Conservation (phyloP, 768 basidiomycete species). For the Amanita thiersii region DNA sequence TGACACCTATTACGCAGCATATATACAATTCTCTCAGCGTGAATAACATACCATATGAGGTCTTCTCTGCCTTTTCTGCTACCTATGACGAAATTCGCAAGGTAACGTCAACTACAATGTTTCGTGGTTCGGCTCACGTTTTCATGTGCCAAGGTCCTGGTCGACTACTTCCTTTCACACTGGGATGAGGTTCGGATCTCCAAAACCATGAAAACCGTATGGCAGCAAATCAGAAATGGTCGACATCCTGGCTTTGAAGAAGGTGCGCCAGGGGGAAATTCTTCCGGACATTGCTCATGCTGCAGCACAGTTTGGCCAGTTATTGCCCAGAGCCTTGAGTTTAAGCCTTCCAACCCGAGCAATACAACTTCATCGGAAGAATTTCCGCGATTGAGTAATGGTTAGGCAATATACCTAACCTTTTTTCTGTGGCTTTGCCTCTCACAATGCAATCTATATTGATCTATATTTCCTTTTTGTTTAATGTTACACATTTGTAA, state of each 20-base stretch:
- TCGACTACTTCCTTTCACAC: slow-evolving; percentile 71
- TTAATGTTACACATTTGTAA: no score
- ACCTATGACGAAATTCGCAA: slow-evolving; percentile 77
- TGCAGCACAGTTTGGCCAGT: slow-evolving; percentile 51
- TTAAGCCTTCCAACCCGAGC: slow-evolving; percentile 30
- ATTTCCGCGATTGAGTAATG: no score
- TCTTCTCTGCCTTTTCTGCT: slow-evolving; percentile 79
- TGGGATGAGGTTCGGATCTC: slow-evolving; percentile 81
- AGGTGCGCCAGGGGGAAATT: slow-evolving; percentile 28
- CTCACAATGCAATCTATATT: no score
- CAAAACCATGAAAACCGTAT: slow-evolving; percentile 75
- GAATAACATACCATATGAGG: slow-evolving; percentile 78
- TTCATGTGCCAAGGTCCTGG: slow-evolving; percentile 52
- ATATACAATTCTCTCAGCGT: slow-evolving; percentile 70
- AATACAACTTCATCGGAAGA: slow-evolving; percentile 12
- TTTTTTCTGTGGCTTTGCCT: no score
- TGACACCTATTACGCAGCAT: slow-evolving; percentile 34
- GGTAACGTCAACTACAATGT: slow-evolving; percentile 24
- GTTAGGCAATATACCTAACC: no score
- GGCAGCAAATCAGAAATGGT: slow-evolving; percentile 79
- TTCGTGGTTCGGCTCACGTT: slow-evolving; percentile 25
- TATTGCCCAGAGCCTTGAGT: slow-evolving; percentile 56
- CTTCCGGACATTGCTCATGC: neutral
- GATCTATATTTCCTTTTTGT: no score
- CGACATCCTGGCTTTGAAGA: slow-evolving; percentile 86